Conservation (phyloP, 2,329 filamentous ascomycete species). For the Emergomyces pasteurianus region DNA sequence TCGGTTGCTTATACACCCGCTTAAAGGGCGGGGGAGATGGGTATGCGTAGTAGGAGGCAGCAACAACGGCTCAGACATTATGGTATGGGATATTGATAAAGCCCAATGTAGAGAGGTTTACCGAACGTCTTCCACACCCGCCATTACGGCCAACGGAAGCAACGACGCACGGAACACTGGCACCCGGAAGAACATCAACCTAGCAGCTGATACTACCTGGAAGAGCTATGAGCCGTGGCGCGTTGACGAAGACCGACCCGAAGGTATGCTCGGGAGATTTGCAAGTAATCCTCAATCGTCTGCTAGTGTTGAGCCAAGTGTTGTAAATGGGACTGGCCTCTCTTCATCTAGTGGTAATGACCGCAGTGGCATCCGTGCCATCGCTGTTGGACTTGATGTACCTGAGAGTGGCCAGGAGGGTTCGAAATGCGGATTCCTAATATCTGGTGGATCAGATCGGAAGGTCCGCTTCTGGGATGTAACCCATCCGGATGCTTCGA, state of each 20-base stretch:
- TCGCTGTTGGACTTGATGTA: slow-evolving; percentile 59
- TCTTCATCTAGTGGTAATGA: slow-evolving; percentile 8
- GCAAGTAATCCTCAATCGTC: slow-evolving; percentile 38
- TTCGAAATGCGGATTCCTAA: slow-evolving; percentile 65
- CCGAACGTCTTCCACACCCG: slow-evolving; percentile 39
- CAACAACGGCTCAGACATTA: slow-evolving; percentile 68
- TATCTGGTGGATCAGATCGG: slow-evolving; percentile 81
- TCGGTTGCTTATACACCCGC: slow-evolving; percentile 65
- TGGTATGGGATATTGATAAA: slow-evolving; percentile 92
- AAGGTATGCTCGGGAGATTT: slow-evolving; percentile 77
- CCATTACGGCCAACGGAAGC: slow-evolving; percentile 1
- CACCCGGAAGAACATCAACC: slow-evolving; percentile 10
- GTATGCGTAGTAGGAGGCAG: slow-evolving; percentile 83
- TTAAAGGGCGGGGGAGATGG: slow-evolving; percentile 66
- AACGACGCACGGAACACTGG: slow-evolving; percentile 25
- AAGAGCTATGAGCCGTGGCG: slow-evolving; percentile 73
- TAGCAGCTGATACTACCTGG: slow-evolving; percentile 14
- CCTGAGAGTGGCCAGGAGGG: slow-evolving; percentile 48
- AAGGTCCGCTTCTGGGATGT: slow-evolving; percentile 93
- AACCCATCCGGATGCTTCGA: slow-evolving; percentile 61
- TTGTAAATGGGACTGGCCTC: slow-evolving; percentile 32
- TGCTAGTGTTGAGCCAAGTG: slow-evolving; percentile 51
- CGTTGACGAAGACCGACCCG: slow-evolving; percentile 77
- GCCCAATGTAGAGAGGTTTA: slow-evolving; percentile 81
- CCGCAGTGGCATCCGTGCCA: slow-evolving; percentile 53